Base-by-base conservation (phyloP, 805 yeast species). In the Wickerhamomyces subpelliculosus region DNA sequence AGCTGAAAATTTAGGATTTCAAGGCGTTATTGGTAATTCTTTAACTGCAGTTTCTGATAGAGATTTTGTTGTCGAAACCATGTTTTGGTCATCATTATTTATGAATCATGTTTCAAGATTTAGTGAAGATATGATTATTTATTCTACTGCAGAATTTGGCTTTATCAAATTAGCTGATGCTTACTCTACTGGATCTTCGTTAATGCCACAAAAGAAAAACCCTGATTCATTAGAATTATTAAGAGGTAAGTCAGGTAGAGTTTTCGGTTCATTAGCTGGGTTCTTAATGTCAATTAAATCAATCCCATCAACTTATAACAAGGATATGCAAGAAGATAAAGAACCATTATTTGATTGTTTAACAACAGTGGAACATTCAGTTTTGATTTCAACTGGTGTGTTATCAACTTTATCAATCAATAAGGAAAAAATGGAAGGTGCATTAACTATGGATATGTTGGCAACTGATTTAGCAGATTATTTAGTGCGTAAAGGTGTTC, bases 181-280 rank as follows among this genome's bases (percentile, higher is more conserved):
- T 20, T 93, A 93, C 65, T 93, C 98, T 1, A 93, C 99, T 8
- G 99, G 99, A 12, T 87, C 97, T 7, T 87, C 96, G 21, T 73
- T 93, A 58, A 93, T 93, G 99, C 99, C 99, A 19, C 98, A 93
- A 65, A 93, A 93, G 79, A 93, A 93, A 65, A 93, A 93, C 67
- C 96, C 98, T 4, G 99, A 93, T 62, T 85, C 96, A 22, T 70
- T 93, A 49, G 99, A 93, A 67, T 73, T 93, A 45, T 73, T 94
- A 57, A 78, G 99, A 64, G 99, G 99, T 42, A 93, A 93, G 66
- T 80, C 94, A 10, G 99, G 99, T 38, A 81, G 99, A 62, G 96
- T 87, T 6, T 89, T 93, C 55, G 99, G 99, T 60, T 80, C 89
- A 21, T 68, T 93, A 43, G 78, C 95, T 20, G 99, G 99, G 1